Evolutionary conservation across 2,329 filamentous ascomycete species (phyloP).

Genomic region (Aspergillus uvarum): DNA sequence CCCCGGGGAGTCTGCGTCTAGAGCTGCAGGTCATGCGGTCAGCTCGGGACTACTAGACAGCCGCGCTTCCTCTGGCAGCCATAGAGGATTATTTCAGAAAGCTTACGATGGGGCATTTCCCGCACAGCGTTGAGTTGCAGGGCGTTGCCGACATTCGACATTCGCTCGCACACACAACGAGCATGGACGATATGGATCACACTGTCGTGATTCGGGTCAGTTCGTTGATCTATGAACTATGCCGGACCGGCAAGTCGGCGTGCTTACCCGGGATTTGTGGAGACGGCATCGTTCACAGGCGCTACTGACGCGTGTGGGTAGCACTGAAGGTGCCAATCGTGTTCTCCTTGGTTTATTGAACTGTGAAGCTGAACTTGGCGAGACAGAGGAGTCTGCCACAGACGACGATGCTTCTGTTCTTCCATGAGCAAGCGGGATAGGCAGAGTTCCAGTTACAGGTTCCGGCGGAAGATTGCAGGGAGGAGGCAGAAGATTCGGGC

Average conservation of each 20-base stretch:
- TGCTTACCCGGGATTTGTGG: constrained; percentile 32
- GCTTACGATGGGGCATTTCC: constrained; percentile 15
- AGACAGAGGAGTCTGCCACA: not conserved
- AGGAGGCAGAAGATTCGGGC: not conserved
- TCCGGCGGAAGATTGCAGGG: not conserved
- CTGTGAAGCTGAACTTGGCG: not conserved
- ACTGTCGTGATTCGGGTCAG: constrained; percentile 20
- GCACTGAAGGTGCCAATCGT: not conserved
- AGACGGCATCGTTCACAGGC: constrained; percentile 33
- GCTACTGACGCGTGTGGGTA: constrained; percentile 29
- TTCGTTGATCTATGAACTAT: not conserved
- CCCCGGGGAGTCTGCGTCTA: not conserved
- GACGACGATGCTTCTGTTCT: not conserved
- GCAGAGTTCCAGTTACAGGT: not conserved
- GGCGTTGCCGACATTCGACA: constrained; percentile 19
- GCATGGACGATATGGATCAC: constrained; percentile 36
- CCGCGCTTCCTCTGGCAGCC: not conserved
- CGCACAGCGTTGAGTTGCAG: constrained; percentile 3
- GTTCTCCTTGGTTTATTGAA: not conserved
- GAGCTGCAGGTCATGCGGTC: not conserved
- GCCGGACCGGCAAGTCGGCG: not conserved
- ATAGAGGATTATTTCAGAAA: not conserved
- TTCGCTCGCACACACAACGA: constrained; percentile 34
- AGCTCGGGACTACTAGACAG: not conserved
- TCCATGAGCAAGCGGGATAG: not conserved